A percentile compares a stretch with the other conserved stretches of the same genome.
phyloP scores from a whole-genome alignment of 139 green algal species.

The Picochlorum sp. region DNA sequence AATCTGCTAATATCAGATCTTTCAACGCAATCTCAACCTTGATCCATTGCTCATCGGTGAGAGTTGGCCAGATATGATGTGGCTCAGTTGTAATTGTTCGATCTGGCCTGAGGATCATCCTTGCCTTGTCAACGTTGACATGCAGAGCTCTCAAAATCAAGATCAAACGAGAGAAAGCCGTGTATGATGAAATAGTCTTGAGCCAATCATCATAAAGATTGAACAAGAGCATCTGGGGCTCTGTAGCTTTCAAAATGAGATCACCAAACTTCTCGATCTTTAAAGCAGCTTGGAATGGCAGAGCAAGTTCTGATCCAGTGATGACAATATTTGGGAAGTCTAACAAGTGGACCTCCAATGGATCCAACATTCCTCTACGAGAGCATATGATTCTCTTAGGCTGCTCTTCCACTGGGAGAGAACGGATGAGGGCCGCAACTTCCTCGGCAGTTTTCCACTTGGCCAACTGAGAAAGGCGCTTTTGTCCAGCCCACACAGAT shows the following conservation, averaged over 20 bases:
- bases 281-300: constrained; percentile 97
- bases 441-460: constrained; percentile 99
- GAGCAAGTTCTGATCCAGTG: constrained; percentile 96
- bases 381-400: constrained; percentile 99
- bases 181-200: constrained; percentile 94
- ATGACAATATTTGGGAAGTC: constrained; percentile 99
- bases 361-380: constrained; percentile 98
- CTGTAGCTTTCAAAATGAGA: constrained; percentile 91
- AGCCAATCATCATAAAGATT: constrained; percentile 99
- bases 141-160: constrained; percentile 97
- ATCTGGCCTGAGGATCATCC: constrained; percentile 95
- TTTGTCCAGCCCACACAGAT: constrained; percentile 97
- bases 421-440: constrained; percentile 88
- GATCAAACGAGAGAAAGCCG: constrained; percentile 94
- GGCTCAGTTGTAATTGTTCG: constrained; percentile 90
- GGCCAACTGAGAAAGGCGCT: constrained; percentile 94
- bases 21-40: constrained; percentile 94
- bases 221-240: constrained; percentile 99
- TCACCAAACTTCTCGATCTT: constrained; percentile 99
- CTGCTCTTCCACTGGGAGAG: constrained; percentile 97
- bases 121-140: constrained; percentile 97
- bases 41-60: constrained; percentile 99
- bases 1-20: constrained; percentile 98
- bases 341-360: constrained; percentile 96
- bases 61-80: constrained; percentile 96